A percentile compares a stretch with the other conserved stretches of the same genome.
Conservation (phyloP, 148 eudicot genomes). For the Camellia granthamiana region DNA sequence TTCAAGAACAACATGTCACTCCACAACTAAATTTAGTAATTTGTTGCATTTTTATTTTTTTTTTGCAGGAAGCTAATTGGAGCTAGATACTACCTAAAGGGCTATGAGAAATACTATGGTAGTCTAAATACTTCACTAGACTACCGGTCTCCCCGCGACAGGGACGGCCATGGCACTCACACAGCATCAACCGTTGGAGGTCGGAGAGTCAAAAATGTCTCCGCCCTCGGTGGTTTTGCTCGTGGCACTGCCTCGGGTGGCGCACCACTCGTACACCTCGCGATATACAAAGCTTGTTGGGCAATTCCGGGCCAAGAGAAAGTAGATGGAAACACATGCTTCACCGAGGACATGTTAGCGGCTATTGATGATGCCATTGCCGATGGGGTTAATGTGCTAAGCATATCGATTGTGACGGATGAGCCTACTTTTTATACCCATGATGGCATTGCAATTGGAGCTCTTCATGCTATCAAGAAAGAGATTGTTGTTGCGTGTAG, state of each 20-base stretch:
- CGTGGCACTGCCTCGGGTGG: conserved; percentile 90
- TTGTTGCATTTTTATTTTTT: neutral
- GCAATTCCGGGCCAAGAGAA: conserved; percentile 49
- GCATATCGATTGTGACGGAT: conserved; percentile 59
- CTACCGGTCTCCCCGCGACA: conserved; percentile 73
- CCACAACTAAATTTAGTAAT: neutral
- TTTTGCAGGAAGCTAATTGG: conserved; percentile 74
- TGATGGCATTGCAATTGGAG: conserved; percentile 72
- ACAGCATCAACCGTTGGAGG: conserved; percentile 87
- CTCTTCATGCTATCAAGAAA: conserved; percentile 63
- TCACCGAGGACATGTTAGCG: conserved; percentile 73
- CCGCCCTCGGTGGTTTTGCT: conserved; percentile 60
- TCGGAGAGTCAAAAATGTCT: conserved; percentile 40
- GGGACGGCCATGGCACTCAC: conserved; percentile 89
- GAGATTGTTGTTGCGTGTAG: conserved; percentile 66
- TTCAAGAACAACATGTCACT: too few relatives aligned
- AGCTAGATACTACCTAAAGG: conserved; percentile 80
- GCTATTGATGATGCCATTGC: conserved; percentile 83
- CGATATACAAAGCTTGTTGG: conserved; percentile 91
- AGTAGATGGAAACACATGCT: conserved; percentile 60
- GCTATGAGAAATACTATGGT: conserved; percentile 63
- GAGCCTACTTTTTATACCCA: conserved; percentile 19
- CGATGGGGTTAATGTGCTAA: conserved; percentile 75
- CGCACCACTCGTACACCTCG: conserved; percentile 75
- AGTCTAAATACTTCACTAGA: conserved; percentile 52